These are phyloP conservation scores for Solanum verrucosum DNA, from an alignment of 257 asterid species.

Conservation along the genomic window DNA sequence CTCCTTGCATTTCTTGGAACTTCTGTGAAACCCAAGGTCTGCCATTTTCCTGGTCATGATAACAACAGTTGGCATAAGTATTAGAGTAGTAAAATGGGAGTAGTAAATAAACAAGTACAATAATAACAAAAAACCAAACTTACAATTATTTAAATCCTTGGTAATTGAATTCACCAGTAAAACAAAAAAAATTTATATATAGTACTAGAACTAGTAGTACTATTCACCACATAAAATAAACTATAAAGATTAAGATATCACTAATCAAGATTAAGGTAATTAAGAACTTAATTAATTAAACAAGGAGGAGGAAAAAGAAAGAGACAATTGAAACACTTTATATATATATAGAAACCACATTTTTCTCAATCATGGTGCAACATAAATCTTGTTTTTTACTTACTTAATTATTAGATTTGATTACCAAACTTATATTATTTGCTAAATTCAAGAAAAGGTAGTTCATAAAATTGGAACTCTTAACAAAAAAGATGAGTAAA, in stretches of 20 bases:
- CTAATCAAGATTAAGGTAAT: neutral
- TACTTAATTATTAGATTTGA: neutral
- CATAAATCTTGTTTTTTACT: neutral
- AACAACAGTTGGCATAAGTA: neutral
- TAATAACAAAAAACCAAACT: neutral
- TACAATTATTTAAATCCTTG: neutral
- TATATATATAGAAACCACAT: conserved; percentile 5
- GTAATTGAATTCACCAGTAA: conserved; percentile 10
- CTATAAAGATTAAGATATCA: conserved; percentile 6
- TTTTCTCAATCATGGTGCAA: conserved; percentile 3
- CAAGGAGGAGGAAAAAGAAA: neutral
- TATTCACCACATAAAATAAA: conserved; percentile 34
- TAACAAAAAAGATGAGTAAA: neutral
- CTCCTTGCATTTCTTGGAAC: conserved; percentile 84
- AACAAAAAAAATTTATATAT: neutral
- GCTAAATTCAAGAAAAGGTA: neutral
- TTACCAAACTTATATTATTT: neutral
- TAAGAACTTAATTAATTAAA: neutral
- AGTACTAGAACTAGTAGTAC: neutral
- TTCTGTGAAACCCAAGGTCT: conserved; percentile 79
- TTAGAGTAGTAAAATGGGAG: neutral
- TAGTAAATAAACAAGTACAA: neutral
- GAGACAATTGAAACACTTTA: conserved; percentile 5
- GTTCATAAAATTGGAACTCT: neutral
- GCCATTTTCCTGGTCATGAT: conserved; percentile 67